Conservation (phyloP, 2,329 filamentous ascomycete species). For the Fusarium vanettenii region DNA sequence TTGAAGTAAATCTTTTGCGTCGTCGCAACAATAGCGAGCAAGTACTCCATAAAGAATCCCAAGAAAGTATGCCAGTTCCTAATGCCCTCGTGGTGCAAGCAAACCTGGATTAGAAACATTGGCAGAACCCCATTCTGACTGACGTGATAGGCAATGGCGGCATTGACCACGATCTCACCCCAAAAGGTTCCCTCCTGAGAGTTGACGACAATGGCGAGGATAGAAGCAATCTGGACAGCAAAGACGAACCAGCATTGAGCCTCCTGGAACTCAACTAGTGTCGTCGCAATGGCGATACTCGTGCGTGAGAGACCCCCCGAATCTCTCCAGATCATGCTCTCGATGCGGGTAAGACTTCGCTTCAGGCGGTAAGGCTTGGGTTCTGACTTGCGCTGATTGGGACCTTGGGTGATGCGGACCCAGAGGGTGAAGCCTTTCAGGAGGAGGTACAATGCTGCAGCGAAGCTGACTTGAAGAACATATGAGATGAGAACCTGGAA, state of each 20-base stretch:
- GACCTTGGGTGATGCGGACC: conserved; percentile 47
- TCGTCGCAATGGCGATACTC: conserved; percentile 54
- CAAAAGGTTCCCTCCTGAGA: conserved; percentile 54
- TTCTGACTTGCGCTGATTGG: conserved; percentile 29
- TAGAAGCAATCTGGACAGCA: conserved; percentile 54
- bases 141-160: conserved; percentile 52
- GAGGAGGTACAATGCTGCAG: conserved; percentile 47
- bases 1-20: conserved; percentile 51
- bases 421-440: conserved; percentile 52
- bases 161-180: conserved; percentile 54
- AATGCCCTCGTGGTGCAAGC: conserved; percentile 53
- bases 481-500: conserved; percentile 53
- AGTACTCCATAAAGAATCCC: conserved; percentile 53
- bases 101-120: conserved; percentile 53
- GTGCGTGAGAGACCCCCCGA: conserved; percentile 51
- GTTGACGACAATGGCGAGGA: conserved; percentile 55
- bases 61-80: conserved; percentile 55
- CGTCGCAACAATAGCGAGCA: conserved; percentile 52
- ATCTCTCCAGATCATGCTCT: conserved; percentile 53
- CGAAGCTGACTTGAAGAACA: conserved; percentile 52
- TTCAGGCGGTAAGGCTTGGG: conserved; percentile 40
- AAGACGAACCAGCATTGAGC: conserved; percentile 55
- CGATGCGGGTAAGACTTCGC: conserved; percentile 49
- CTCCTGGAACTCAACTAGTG: conserved; percentile 55
- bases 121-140: conserved; percentile 52